phyloP scores from a whole-genome alignment of 1,284 basidiomycete genomes.

The Cryptococcus deneoformans region DNA sequence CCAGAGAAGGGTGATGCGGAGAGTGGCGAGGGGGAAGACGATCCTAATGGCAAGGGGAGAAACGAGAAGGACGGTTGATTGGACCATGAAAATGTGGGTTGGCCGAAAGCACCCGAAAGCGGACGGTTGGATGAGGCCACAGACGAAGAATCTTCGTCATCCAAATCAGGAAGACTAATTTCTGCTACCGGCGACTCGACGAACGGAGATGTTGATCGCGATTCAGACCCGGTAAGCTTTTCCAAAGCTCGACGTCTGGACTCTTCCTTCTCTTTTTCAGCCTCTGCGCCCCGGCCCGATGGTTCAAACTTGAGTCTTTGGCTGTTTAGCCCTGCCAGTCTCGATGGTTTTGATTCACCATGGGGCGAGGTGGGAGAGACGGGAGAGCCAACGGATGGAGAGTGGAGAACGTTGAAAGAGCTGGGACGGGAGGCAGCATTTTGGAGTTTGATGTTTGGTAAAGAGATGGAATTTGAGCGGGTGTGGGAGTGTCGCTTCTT shows the following conservation, averaged over 20 bases:
- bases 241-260: slow-evolving; percentile 41
- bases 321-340: slow-evolving; percentile 6
- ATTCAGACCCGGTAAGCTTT: slow-evolving; percentile 34
- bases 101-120: slow-evolving; percentile 29
- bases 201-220: slow-evolving; percentile 2
- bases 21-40: slow-evolving; percentile 15
- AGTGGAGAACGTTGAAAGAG: slow-evolving; percentile 33
- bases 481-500: slow-evolving; percentile 45
- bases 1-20: slow-evolving; percentile 23
- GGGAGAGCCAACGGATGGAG: slow-evolving; percentile 24
- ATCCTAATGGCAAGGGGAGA: slow-evolving; percentile 15
- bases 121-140: slow-evolving; percentile 30
- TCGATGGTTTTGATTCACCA: too few species aligned
- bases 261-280: slow-evolving; percentile 41
- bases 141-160: slow-evolving; percentile 39
- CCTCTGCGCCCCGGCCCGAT: slow-evolving; percentile 37
- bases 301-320: slow-evolving; percentile 45
- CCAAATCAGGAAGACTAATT: slow-evolving; percentile 40
- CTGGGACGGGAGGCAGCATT: slow-evolving; percentile 20
- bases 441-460: slow-evolving; percentile 41
- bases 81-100: slow-evolving; percentile 11
- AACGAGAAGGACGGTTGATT: slow-evolving; percentile 13
- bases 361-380: slow-evolving; percentile 9
- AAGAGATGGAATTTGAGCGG: slow-evolving; percentile 45
- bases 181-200: slow-evolving; percentile 16